These are phyloP conservation scores for Fusarium siculi DNA, from an alignment of 2,329 filamentous ascomycete genomes.

Conservation along the genomic window DNA sequence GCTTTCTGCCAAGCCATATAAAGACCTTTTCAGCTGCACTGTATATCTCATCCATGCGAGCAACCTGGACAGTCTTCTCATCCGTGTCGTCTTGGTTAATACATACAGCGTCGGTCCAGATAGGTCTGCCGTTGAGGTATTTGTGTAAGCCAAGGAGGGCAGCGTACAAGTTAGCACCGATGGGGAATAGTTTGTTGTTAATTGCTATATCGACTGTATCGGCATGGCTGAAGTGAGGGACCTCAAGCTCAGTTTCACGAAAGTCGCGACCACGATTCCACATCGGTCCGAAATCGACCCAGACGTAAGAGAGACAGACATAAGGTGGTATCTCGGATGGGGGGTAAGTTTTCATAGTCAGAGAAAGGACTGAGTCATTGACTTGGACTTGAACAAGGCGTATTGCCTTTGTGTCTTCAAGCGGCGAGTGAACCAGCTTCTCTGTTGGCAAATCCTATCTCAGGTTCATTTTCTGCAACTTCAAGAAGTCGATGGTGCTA, in stretches of 20 bases:
- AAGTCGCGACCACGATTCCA: conserved; percentile 12
- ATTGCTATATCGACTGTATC: background rate
- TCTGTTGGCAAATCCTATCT: background rate
- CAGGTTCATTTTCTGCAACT: background rate
- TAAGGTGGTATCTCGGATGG: conserved; percentile 7
- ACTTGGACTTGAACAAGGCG: background rate
- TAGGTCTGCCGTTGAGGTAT: conserved; percentile 1
- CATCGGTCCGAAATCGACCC: conserved; percentile 21
- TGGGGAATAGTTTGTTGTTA: background rate
- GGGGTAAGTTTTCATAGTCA: background rate
- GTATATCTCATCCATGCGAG: conserved; percentile 21
- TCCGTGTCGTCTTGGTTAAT: conserved; percentile 7
- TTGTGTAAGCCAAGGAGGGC: background rate
- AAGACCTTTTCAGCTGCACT: conserved; percentile 10
- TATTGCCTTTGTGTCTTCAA: background rate
- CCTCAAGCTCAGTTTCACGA: conserved; percentile 16
- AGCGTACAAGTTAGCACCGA: conserved; percentile 11
- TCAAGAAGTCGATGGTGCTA: too few relatives aligned
- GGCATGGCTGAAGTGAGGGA: conserved; percentile 6
- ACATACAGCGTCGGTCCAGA: conserved; percentile 16
- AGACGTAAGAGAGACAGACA: conserved; percentile 20
- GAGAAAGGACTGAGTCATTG: background rate
- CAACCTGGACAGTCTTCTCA: conserved; percentile 6
- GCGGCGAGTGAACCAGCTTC: background rate
- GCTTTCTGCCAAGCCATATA: conserved; percentile 1